phyloP scores from a whole-genome alignment of 495 filamentous ascomycete genomes.

The Bathelium albidoporum region DNA sequence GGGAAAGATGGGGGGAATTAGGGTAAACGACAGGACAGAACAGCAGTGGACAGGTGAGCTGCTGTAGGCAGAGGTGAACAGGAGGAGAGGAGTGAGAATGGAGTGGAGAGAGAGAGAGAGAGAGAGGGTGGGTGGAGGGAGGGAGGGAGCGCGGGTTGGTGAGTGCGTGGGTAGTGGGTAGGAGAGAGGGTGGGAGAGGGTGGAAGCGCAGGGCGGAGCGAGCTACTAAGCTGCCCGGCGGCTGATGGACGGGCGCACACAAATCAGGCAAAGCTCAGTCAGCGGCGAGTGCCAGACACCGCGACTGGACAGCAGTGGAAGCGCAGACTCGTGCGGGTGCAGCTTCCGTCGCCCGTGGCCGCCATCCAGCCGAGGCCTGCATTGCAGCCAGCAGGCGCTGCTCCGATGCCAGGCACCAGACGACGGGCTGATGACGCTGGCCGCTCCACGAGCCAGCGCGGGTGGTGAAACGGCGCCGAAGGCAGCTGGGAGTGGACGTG shows the following conservation, averaged over 20 bases:
- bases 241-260: background rate
- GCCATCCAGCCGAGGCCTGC: background rate
- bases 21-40: background rate
- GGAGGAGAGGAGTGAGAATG: background rate
- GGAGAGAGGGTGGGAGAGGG: background rate
- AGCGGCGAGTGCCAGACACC: background rate
- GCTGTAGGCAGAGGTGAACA: background rate
- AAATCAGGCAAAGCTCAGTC: background rate
- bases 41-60: background rate
- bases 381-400: background rate
- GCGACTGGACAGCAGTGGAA: background rate
- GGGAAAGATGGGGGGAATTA: no score
- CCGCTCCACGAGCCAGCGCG: background rate
- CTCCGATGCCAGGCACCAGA: background rate
- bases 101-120: background rate
- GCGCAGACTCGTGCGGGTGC: no score
- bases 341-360: background rate
- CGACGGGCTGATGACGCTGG: background rate
- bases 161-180: background rate
- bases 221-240: background rate
- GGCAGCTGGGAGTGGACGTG: no score
- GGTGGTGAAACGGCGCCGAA: constrained; percentile 1
- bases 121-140: background rate
- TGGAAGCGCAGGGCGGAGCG: background rate
- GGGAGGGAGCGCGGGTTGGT: background rate